A percentile compares a stretch with the other conserved stretches of the same genome.
Conservation (phyloP, 2,329 filamentous ascomycete genomes). For the Sarocladium brachiariae region DNA sequence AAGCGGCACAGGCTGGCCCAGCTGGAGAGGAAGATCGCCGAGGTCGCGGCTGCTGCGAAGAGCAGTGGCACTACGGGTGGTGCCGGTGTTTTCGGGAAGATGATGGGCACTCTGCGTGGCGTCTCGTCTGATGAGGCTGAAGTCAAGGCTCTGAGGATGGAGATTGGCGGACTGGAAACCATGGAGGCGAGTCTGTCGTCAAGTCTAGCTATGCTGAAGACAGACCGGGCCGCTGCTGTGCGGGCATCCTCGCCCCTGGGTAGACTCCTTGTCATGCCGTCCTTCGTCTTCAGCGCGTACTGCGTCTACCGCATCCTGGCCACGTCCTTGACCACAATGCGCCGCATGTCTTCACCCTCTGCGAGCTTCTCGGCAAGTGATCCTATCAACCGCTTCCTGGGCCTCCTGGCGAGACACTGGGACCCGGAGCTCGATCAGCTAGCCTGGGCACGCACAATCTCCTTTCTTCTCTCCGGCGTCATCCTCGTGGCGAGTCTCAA, state of each 20-base stretch:
- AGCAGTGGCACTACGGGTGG: constrained; percentile 13
- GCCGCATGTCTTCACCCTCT: constrained; percentile 38
- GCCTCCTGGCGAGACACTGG: constrained; percentile 74
- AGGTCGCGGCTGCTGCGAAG: constrained; percentile 21
- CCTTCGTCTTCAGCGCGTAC: constrained; percentile 70
- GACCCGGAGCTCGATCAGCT: constrained; percentile 75
- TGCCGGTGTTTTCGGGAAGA: constrained; percentile 61
- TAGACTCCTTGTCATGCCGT: constrained; percentile 52
- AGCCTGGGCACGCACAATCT: constrained; percentile 79
- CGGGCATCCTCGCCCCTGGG: constrained; percentile 63
- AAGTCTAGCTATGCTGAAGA: constrained; percentile 57
- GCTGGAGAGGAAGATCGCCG: constrained; percentile 53
- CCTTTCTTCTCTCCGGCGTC: constrained; percentile 73
- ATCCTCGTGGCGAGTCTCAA: constrained; percentile 78
- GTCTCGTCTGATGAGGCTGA: constrained; percentile 55
- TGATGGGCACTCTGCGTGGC: constrained; percentile 65
- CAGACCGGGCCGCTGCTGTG: constrained; percentile 55
- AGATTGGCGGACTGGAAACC: constrained; percentile 71
- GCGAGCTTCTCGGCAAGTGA: constrained; percentile 62
- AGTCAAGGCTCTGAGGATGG: constrained; percentile 58
- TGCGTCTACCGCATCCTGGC: constrained; percentile 77
- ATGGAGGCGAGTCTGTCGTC: constrained; percentile 69
- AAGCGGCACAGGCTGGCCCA: constrained; percentile 68
- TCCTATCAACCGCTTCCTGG: constrained; percentile 77
- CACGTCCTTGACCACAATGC: constrained; percentile 60